Conservation (phyloP, 2,329 filamentous ascomycete species). For the Aspergillus uvarum region DNA sequence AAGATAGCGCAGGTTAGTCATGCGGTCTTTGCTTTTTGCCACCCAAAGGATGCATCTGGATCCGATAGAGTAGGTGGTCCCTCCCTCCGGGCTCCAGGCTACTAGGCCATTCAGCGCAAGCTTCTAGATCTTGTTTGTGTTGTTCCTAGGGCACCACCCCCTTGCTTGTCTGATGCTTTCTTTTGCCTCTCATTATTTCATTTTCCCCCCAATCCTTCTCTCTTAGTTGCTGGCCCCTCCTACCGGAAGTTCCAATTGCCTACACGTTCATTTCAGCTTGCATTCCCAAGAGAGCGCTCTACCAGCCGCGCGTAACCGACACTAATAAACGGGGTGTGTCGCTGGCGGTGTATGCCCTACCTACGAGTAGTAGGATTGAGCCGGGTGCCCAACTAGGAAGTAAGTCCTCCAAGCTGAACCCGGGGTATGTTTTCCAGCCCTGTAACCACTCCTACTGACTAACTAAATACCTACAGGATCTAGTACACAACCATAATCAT, state of each 20-base stretch:
- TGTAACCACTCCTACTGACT: background rate
- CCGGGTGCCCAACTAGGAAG: background rate
- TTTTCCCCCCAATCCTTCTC: background rate
- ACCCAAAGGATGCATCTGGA: background rate
- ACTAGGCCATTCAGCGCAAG: background rate
- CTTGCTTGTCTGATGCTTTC: background rate
- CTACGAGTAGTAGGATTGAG: background rate
- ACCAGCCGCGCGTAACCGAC: background rate
- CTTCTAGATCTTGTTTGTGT: conserved; percentile 5
- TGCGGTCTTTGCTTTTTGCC: conserved; percentile 1
- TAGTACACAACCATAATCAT: no score
- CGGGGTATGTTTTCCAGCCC: background rate
- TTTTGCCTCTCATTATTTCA: background rate
- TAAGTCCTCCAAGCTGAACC: background rate
- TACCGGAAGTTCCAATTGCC: background rate
- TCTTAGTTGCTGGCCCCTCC: background rate
- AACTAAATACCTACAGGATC: background rate
- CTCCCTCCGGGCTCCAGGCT: no score
- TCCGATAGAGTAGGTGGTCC: background rate
- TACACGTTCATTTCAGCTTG: background rate
- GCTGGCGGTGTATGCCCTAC: background rate
- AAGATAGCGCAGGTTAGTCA: background rate
- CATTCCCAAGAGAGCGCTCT: background rate
- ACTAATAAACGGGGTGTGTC: background rate
- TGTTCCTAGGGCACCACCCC: background rate